Evolutionary conservation across 352 stramenopile genomes (phyloP), one percentile per base, ranked within the genome.

Genomic region (Phytophthora ohioensis): DNA sequence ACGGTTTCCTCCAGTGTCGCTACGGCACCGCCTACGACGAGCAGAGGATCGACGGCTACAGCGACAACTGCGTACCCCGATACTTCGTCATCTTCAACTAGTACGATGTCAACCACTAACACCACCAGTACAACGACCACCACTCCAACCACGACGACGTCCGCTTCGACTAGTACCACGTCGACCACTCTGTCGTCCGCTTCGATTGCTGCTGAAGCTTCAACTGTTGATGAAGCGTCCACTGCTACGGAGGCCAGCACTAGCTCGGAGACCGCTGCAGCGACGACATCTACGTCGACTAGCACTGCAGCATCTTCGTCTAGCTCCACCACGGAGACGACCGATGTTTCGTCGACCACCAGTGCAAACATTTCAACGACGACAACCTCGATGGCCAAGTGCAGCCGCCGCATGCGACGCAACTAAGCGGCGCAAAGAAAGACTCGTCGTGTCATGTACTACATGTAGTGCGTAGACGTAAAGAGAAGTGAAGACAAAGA

Each of bases 11-110:
- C 67, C 5, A 66, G 30, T 43, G 62, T 69, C 7, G 67, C 47
- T 21, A 75, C 71, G 35, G 67, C 57, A 2, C 58, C 64, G 3
- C 64, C 59, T 5, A 77, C 68, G 27, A 62, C 62, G 3, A 62
- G 34, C 56, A 73, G 63, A 45, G 67, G 57, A 1, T 73, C 67
- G 30, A 75, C 70, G 3, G 57, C 55, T 1, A 67, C 70, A 4
- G 65, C 70, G 3, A 74, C 70, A 12, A 76, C 69, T 43, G 62
- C 69, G n/a, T 69, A 69, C 21, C 66, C 66, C 15, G 58, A 63
- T 13, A 51, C 57, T 3, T 52, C 34, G 9, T 63, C 67, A 12
- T 67, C 67, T 7, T 59, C 67, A 32, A 42, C 51, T 11, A 61
- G 46, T 35, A 52, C 51, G 13, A 21, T 21, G 21, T 21, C 21